These are phyloP conservation scores for Alternaria gansuensis DNA, from an alignment of 2,329 filamentous ascomycete species.

Conservation along the genomic window DNA sequence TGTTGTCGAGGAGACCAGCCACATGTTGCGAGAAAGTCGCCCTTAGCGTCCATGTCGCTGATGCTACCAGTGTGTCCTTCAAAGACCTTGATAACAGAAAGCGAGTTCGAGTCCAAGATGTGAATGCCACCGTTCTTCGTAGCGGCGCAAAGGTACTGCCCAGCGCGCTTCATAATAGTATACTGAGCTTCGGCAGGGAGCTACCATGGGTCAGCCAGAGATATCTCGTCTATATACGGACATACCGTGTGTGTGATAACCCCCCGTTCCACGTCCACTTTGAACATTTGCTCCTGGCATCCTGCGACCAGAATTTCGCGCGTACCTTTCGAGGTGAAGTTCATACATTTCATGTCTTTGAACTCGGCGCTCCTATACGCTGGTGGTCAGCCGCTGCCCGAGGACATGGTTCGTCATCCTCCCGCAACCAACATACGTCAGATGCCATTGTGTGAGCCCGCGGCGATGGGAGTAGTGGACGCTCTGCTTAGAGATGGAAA, in stretches of 20 bases:
- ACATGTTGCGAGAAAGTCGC: constrained; percentile 94
- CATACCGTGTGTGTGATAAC: constrained; percentile 54
- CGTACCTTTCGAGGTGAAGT: constrained; percentile 86
- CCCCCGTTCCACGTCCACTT: constrained; percentile 69
- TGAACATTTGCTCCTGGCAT: constrained; percentile 85
- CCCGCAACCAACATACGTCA: constrained; percentile 64
- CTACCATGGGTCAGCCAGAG: constrained; percentile 52
- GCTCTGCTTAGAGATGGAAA: constrained; percentile 82
- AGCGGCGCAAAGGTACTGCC: constrained; percentile 89
- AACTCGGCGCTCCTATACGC: constrained; percentile 72
- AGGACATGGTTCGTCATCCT: background rate
- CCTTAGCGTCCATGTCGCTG: constrained; percentile 96
- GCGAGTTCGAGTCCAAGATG: constrained; percentile 80
- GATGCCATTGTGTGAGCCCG: constrained; percentile 87
- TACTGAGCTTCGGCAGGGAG: constrained; percentile 79
- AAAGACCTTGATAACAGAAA: constrained; percentile 85
- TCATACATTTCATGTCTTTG: constrained; percentile 91
- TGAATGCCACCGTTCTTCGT: constrained; percentile 84
- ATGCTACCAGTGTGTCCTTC: constrained; percentile 87
- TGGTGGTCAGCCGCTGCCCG: constrained; percentile 29
- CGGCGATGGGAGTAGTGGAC: constrained; percentile 88
- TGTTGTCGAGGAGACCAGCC: constrained; percentile 87
- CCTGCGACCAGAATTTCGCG: constrained; percentile 87
- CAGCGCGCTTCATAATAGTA: constrained; percentile 87
- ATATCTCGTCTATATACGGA: background rate